Base-by-base conservation (phyloP, 1,139 yeast genomes). In the Zygosaccharomyces pseudobailii region DNA sequence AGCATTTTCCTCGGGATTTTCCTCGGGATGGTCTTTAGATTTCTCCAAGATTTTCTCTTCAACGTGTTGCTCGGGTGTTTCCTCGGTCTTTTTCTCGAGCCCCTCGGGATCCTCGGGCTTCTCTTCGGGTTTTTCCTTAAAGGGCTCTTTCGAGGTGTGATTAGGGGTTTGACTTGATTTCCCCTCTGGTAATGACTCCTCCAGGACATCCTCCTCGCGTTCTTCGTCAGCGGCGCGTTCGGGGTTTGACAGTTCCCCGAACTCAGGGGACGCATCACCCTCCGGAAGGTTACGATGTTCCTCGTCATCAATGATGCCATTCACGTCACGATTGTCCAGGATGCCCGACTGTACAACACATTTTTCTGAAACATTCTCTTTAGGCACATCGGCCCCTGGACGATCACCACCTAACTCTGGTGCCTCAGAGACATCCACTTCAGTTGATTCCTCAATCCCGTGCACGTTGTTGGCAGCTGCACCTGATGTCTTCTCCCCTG, bases 201-300 rank as follows among this genome's bases (percentile, higher is more conserved):
- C 20, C 17, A 17, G 34, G 1, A n/a, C 23, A 10, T 34, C 40
- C 5, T 25, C 5, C 8, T 9, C 48, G 20, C 9, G 13, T 30
- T 22, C 23, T 7, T 51, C 45, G 8, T 38, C 49, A 7, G 28
- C 43, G 43, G 30, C 52, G 25, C 33, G 46, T n/a, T 27, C 44
- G 24, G 40, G 54, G 17, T 13, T 13, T 13, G 17, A 13, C 17
- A 13, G 17, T 13, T 13, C 17, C 17, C 17, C 17, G 17, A 13
- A 13, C 17, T 13, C 17, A 13, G 17, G 17, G 17, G 17, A 13
- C 17, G 17, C 17, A 13, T 13, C 17, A 13, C 17, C 17, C 17
- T 13, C 17, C 17, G 17, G 17, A 13, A 13, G 17, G 17, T 13
- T 13, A 13, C 17, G 17, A 13, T 13, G 17, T 13, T 13, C 17